These are phyloP conservation scores for Phoma sp. DNA, from an alignment of 2,329 filamentous ascomycete species.

Conservation along the genomic window DNA sequence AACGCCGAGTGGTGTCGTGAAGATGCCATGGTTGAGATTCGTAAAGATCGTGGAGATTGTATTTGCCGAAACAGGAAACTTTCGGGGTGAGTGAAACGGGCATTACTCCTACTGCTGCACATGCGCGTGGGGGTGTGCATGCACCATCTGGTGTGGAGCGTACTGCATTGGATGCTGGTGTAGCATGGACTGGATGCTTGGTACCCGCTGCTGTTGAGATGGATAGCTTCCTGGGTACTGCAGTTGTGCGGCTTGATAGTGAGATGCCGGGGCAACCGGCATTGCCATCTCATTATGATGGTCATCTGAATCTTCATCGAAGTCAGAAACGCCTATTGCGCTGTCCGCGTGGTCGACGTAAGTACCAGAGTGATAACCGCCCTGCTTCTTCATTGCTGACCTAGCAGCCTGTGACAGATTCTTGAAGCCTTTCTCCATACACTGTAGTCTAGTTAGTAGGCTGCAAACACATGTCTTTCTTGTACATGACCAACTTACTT, in stretches of 20 bases:
- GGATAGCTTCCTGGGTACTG: conserved; percentile 28
- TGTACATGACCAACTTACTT: conserved; percentile 59
- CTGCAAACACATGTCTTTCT: not conserved
- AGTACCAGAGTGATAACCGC: conserved; percentile 44
- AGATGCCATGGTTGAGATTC: conserved; percentile 3
- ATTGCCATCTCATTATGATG: conserved; percentile 35
- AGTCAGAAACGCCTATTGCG: conserved; percentile 65
- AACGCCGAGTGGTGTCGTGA: conserved; percentile 12
- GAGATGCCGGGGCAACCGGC: conserved; percentile 29
- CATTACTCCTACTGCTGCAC: conserved; percentile 10
- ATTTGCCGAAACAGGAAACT: not conserved
- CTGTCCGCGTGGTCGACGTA: conserved; percentile 67
- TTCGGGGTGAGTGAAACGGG: not conserved
- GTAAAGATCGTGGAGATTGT: conserved; percentile 11
- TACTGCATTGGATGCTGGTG: conserved; percentile 33
- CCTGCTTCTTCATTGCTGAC: conserved; percentile 68
- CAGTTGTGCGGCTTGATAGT: conserved; percentile 17
- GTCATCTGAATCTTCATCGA: conserved; percentile 52
- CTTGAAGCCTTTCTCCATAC: conserved; percentile 83
- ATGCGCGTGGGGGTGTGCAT: conserved; percentile 18
- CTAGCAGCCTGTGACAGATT: conserved; percentile 75
- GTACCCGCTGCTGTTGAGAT: conserved; percentile 40
- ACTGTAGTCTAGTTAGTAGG: conserved; percentile 56
- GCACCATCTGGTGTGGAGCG: conserved; percentile 22
- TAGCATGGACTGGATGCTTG: conserved; percentile 50